Evolutionary conservation across 495 filamentous ascomycete species (phyloP).

Genomic region (Hypoxylon crocopeplum): DNA sequence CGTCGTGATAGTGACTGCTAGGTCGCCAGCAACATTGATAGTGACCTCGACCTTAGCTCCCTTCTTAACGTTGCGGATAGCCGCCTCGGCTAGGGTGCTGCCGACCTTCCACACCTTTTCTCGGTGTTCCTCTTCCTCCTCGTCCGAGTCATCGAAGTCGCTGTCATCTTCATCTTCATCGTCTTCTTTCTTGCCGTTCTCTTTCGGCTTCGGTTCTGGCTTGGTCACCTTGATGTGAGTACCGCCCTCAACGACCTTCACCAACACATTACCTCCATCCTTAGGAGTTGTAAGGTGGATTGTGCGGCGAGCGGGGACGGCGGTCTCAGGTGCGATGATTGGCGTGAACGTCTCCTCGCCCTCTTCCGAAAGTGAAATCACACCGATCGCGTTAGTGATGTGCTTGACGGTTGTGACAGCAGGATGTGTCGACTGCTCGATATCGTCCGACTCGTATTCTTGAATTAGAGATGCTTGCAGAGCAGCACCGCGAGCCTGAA

Average conservation of each 20-base stretch:
- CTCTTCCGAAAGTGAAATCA: conserved; percentile 72
- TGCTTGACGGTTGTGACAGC: conserved; percentile 94
- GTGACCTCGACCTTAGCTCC: conserved; percentile 91
- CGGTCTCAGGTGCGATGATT: conserved; percentile 83
- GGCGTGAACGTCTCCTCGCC: conserved; percentile 72
- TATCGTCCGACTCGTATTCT: conserved; percentile 91
- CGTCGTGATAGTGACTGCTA: conserved; percentile 77
- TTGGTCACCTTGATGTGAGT: conserved; percentile 90
- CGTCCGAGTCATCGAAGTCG: conserved; percentile 74
- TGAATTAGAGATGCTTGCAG: conserved; percentile 93
- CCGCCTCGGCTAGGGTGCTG: conserved; percentile 83
- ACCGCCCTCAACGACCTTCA: conserved; percentile 84
- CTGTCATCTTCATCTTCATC: conserved; percentile 69
- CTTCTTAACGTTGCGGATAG: conserved; percentile 82
- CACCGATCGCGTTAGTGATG: conserved; percentile 84
- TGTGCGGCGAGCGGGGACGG: conserved; percentile 84
- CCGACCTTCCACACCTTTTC: conserved; percentile 94
- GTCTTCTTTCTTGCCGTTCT: conserved; percentile 63
- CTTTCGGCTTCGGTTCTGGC: conserved; percentile 76
- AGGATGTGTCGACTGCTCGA: conserved; percentile 94
- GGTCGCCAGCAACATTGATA: conserved; percentile 80
- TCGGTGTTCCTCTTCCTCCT: conserved; percentile 84
- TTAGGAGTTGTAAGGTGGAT: conserved; percentile 75
- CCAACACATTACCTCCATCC: conserved; percentile 82
- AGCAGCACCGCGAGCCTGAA: conserved; percentile 87